These are phyloP conservation scores for Claviceps humidiphila DNA, from an alignment of 2,329 filamentous ascomycete genomes.

Conservation along the genomic window DNA sequence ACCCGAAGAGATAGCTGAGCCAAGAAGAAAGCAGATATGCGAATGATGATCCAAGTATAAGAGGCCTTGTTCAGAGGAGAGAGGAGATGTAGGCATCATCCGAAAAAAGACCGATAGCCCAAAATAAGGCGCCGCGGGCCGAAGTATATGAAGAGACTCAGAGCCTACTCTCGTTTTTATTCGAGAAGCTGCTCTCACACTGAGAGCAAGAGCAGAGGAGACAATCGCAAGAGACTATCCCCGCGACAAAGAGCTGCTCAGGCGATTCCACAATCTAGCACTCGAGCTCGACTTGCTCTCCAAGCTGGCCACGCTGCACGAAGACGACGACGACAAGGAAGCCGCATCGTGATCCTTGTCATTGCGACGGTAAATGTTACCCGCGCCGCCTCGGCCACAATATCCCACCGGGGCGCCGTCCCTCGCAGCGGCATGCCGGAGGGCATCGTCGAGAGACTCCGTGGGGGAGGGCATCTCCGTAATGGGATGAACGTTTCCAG, in stretches of 20 bases:
- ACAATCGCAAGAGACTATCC: not conserved
- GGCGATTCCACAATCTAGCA: conserved; percentile 20
- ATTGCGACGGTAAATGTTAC: conserved; percentile 45
- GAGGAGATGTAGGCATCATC: too few relatives aligned
- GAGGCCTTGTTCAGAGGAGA: too few relatives aligned
- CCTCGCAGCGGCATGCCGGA: conserved; percentile 29
- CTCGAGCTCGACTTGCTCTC: conserved; percentile 23
- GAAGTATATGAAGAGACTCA: too few relatives aligned
- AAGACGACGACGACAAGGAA: conserved; percentile 10
- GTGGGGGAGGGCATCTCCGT: conserved; percentile 26
- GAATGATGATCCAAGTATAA: too few relatives aligned
- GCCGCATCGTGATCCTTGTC: conserved; percentile 19
- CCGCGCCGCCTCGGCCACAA: conserved; percentile 54
- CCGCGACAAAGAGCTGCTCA: conserved; percentile 19
- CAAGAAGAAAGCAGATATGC: too few relatives aligned
- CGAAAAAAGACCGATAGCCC: too few relatives aligned
- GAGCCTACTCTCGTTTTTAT: too few relatives aligned
- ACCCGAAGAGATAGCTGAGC: too few relatives aligned
- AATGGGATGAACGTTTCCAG: conserved; percentile 44
- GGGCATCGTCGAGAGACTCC: conserved; percentile 36
- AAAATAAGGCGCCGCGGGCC: too few relatives aligned
- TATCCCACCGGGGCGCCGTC: conserved; percentile 38
- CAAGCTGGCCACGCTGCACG: conserved; percentile 15
- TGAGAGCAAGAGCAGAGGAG: too few relatives aligned
- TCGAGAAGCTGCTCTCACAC: too few relatives aligned